Evolutionary conservation across 2,329 filamentous ascomycete species (phyloP), one percentile per base, ranked within the genome.

Genomic region (Cylindrodendrum hubeiense): DNA sequence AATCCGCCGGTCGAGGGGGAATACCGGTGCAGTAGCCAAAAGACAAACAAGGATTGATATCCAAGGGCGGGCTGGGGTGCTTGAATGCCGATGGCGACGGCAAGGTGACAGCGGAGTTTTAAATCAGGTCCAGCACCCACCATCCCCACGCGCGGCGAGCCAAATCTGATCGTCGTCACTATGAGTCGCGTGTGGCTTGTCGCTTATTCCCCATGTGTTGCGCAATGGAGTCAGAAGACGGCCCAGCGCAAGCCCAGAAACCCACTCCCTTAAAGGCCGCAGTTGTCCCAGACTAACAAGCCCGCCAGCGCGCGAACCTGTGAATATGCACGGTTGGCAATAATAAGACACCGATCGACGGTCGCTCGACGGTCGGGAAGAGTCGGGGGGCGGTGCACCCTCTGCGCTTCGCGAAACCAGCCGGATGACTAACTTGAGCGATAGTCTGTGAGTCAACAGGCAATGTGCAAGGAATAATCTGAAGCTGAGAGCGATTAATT

Each of bases 391-490:
- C 46, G 10, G 19, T 24, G 37, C 9, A 30, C 24, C n/a, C n/a
- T n/a, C n/a, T 30, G 46, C 46, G 43, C 5, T 9, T 19, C 4
- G 15, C 41, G 33, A 58, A 39, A 28, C 33, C 34, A 44, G 19
- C 33, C 30, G 22, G 55, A 58, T 17, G 43, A 58, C 49, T 52
- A 30, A 50, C 52, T 56, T 49, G 26, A 33, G 55, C 9, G 49
- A 53, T 63, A 30, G n/a, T 49, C 10, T 28, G 44, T 63, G 60
- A 63, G 53, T 63, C 60, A 58, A 57, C 44, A 28, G 39, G 24
- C 6, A 24, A 44, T 13, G 26, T 17, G 39, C 26, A 46, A 37
- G 41, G 43, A 26, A 55, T 33, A 49, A n/a, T 33, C 4, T 51
- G 15, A 49, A n/a, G 22, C n/a, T 43, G 46, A 37, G 43, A 50